These are phyloP conservation scores for Ophiostoma sp. DNA, from an alignment of 2,329 filamentous ascomycete genomes.

Conservation along the genomic window DNA sequence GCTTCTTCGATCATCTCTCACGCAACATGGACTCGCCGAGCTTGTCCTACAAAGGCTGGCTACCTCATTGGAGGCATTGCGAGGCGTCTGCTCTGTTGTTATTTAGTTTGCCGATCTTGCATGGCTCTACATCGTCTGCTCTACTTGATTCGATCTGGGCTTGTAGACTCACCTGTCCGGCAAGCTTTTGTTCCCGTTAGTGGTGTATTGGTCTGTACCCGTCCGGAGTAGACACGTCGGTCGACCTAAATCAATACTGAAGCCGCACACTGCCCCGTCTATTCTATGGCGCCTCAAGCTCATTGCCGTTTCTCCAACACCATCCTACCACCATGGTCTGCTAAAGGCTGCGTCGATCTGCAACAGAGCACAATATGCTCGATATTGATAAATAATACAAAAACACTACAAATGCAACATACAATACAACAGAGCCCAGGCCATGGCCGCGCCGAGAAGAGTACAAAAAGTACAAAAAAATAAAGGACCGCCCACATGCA, in stretches of 20 bases:
- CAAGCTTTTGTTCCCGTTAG: not conserved
- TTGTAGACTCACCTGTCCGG: not conserved
- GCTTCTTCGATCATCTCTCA: not conserved
- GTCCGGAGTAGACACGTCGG: not conserved
- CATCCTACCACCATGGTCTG: not conserved
- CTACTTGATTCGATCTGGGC: not conserved
- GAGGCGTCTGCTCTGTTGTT: not conserved
- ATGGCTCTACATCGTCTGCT: not conserved
- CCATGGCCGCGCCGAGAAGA: not conserved
- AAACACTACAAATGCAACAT: not conserved
- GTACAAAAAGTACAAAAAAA: not conserved
- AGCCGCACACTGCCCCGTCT: too few relatives aligned
- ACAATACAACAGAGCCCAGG: too few relatives aligned
- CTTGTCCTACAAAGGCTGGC: not conserved
- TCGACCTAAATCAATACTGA: not conserved
- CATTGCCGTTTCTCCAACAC: too few relatives aligned
- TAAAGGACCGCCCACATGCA: not conserved
- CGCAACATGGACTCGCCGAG: not conserved
- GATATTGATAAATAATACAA: not conserved
- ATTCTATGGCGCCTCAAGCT: too few relatives aligned
- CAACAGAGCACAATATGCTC: not conserved
- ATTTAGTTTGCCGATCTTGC: not conserved
- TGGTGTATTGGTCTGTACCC: not conserved
- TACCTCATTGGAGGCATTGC: not conserved
- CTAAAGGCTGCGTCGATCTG: slow-evolving; percentile 8